Base-by-base conservation (phyloP, 2,329 filamentous ascomycete genomes). In the Phyllosticta paracitricarpa region DNA sequence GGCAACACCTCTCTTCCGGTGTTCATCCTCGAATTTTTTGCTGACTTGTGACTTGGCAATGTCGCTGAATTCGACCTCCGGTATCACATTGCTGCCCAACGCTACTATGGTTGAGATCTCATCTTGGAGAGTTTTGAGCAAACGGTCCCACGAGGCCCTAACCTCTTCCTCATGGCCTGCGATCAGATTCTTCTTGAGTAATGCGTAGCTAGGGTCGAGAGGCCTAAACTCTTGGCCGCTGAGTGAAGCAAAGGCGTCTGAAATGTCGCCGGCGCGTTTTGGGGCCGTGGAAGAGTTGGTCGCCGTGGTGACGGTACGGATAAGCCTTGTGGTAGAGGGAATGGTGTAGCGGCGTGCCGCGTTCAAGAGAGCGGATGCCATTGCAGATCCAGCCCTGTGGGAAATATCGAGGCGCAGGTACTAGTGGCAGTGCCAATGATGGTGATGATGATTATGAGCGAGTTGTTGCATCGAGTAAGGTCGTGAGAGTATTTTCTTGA, bases 1-100 rank as follows among this genome's bases (percentile, higher is more conserved):
- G 3, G 78, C 77, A 1, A 80, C 78, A 19, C 78, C 78, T 35
- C 85, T 81, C 67, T 84, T 83, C 66, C 79, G 79, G 58, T 86
- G 76, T 67, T 82, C 81, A 56, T 76, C 75, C 58, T 76, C 78
- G 69, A 89, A 89, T 1, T 79, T 75, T 25, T 79, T 75, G 2
- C 82, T 79, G 58, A 81, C 78, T 59, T 76, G 72, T 2, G 71
- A 72, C 17, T 54, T 63, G 30, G 69, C 67, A 52, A 81, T 70
- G 54, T 80, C 76, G 30, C 74, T 73, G 69, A 77, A 80, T 58
- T 78, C 67, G 48, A 81, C 79, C 62, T 78, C 72, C 0, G 78
- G 78, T 17, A 81, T 73, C 53, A 76, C 68, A 17, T 71, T 73
- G 10, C 76, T 74, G 10, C 77, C 75, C 14, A 71, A 69, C 63